Conservation (phyloP, 495 filamentous ascomycete species). For the Durotheca rogersii region DNA sequence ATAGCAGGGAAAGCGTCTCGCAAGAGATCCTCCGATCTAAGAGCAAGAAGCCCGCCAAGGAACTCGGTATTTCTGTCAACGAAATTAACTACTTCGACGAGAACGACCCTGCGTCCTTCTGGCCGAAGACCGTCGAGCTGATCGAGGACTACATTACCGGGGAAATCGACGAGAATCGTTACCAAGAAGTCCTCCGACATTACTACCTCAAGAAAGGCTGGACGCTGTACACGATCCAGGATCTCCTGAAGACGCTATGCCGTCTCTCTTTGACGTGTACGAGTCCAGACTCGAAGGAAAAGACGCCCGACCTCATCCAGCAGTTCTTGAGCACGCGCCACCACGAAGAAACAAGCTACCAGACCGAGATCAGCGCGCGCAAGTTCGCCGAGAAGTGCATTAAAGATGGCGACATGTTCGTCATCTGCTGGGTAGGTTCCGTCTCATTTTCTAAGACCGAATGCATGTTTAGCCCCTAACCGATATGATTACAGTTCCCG, state of each 20-base stretch:
- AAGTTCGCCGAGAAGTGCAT: conserved; percentile 83
- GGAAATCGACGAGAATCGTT: conserved; percentile 73
- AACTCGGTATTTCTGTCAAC: conserved; percentile 67
- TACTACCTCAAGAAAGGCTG: conserved; percentile 88
- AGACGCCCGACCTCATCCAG: conserved; percentile 79
- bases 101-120: conserved; percentile 49
- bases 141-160: conserved; percentile 82
- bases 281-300: conserved; percentile 81
- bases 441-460: neutral
- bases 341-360: conserved; percentile 76
- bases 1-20: conserved; percentile 67
- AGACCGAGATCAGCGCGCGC: conserved; percentile 79
- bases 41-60: conserved; percentile 72
- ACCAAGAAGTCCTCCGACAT: conserved; percentile 86
- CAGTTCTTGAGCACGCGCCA: conserved; percentile 79
- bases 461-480: conserved; percentile 6
- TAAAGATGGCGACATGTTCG: conserved; percentile 87
- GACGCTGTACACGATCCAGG: conserved; percentile 85
- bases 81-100: conserved; percentile 48
- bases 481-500: conserved; percentile 50
- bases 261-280: conserved; percentile 75
- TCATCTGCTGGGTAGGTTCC: conserved; percentile 75
- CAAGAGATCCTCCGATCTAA: conserved; percentile 69
- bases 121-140: conserved; percentile 59
- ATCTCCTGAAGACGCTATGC: conserved; percentile 73